Evolutionary conservation across 169 alveolate genomes (phyloP), one percentile per base, ranked within the genome.

Genomic region (Plasmodium malariae): DNA sequence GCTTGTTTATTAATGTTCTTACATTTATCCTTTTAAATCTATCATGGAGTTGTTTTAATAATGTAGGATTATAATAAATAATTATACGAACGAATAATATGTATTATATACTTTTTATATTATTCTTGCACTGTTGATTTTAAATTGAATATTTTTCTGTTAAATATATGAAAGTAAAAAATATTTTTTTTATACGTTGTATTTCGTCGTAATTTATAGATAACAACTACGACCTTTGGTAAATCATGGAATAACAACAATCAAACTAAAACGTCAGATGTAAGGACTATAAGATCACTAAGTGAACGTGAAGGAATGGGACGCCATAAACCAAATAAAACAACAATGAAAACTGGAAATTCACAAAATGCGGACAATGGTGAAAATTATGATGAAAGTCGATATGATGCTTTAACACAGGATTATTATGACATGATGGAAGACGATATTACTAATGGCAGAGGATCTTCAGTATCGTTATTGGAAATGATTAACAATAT

Each of bases 391-490:
- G 74, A 67, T 3, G 2, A 67, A 17, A 28, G 17, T 67, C 32
- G 74, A 67, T 67, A 67, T 67, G 37, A 67, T 67, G 57, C 57
- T 5, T 67, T 67, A 28, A 67, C 74, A 1, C 59, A 67, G 43
- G 57, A 32, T 67, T 67, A 67, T 32, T 67, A 32, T 36, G 55
- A 36, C 17, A 67, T 67, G 74, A 67, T 67, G 74, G 74, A 67
- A 37, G 43, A 26, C 11, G 74, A 67, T 55, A 37, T 67, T 65
- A n/a, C n/a, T n/a, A 60, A 21, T 24, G 28, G 28, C 3, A 67
- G 36, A 34, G 40, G 26, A 34, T 19, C 60, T 37, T 17, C 37
- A 67, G 7, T 4, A 67, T 32, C n/a, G 36, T 6, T 67, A 34
- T 0, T 0, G 28, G 74, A 32, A 67, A 67, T 21, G 3, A 21